A percentile compares a stretch with the other conserved stretches of the same genome.
Evolutionary conservation across 2,329 filamentous ascomycete species (phyloP).

Genomic region (Magnaporthales sp.): DNA sequence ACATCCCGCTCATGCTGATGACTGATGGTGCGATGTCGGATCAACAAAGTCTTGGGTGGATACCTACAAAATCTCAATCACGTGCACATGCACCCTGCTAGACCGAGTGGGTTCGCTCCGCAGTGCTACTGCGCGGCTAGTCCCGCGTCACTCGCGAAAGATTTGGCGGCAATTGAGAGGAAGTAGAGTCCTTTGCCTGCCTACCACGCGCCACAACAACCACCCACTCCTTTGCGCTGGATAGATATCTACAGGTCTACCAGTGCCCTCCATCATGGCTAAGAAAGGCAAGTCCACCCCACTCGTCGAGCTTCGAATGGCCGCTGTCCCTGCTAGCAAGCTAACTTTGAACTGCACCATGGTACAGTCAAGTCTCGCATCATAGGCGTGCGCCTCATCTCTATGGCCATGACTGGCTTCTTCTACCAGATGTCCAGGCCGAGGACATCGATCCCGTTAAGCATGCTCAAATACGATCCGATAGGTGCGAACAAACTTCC

Average conservation of each 20-base stretch:
- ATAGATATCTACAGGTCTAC: neutral
- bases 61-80: neutral
- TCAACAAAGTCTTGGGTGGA: neutral
- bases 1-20: neutral
- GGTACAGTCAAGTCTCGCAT: conserved; percentile 76
- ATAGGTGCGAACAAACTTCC: conserved; percentile 54
- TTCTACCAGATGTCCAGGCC: conserved; percentile 87
- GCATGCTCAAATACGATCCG: conserved; percentile 98
- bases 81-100: neutral
- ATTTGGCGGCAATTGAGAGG: neutral
- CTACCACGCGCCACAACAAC: neutral
- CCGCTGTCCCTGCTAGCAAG: neutral
- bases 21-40: neutral
- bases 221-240: neutral
- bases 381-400: conserved; percentile 86
- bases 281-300: conserved; percentile 22
- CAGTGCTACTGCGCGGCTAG: neutral
- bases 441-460: conserved; percentile 72
- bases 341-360: neutral
- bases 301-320: neutral
- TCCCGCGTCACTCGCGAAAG: neutral
- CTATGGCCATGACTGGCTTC: conserved; percentile 98
- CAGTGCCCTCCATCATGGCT: conserved; percentile 18
- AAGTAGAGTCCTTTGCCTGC: neutral
- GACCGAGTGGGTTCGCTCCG: neutral